Conservation (phyloP, 345 rosid species). For the Lumnitzera littorea region DNA sequence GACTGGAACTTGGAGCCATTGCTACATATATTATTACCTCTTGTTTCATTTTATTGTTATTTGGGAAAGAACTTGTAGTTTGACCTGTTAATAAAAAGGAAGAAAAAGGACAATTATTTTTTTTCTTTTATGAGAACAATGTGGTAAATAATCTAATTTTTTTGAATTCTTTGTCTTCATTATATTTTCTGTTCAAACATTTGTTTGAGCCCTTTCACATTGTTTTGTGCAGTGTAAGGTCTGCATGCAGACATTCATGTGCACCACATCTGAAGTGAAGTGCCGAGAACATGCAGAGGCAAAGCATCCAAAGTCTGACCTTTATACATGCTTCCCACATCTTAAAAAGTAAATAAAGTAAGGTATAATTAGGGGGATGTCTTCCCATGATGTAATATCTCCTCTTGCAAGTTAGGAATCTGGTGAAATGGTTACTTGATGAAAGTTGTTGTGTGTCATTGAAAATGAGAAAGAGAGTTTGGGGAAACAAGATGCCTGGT, state of each 20-base stretch:
- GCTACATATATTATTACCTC: no score
- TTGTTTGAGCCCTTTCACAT: no score
- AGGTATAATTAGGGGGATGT: neutral
- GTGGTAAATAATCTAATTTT: no score
- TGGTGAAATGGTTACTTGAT: slow-evolving; percentile 2
- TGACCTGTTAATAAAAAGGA: no score
- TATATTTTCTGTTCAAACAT: neutral
- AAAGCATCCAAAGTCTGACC: slow-evolving; percentile 45
- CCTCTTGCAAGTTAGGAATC: neutral
- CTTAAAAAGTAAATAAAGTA: slow-evolving; percentile 23
- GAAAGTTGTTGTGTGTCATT: slow-evolving; percentile 1
- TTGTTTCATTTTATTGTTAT: no score
- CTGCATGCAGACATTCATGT: slow-evolving; percentile 65
- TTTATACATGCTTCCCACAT: slow-evolving; percentile 37
- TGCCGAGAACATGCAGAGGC: slow-evolving; percentile 64
- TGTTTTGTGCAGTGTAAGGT: slow-evolving; percentile 44
- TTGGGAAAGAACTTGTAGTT: no score
- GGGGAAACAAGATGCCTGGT: no score
- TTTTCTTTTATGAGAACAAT: no score
- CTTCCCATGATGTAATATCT: no score
- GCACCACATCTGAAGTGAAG: slow-evolving; percentile 63
- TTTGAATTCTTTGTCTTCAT: neutral
- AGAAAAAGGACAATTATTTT: no score
- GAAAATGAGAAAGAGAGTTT: neutral
- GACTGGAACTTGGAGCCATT: no score